A percentile compares a stretch with the other conserved stretches of the same genome.
These are phyloP conservation scores for Pelargonium fulgidum DNA, from an alignment of 441 rosid genomes.

Conservation along the genomic window DNA sequence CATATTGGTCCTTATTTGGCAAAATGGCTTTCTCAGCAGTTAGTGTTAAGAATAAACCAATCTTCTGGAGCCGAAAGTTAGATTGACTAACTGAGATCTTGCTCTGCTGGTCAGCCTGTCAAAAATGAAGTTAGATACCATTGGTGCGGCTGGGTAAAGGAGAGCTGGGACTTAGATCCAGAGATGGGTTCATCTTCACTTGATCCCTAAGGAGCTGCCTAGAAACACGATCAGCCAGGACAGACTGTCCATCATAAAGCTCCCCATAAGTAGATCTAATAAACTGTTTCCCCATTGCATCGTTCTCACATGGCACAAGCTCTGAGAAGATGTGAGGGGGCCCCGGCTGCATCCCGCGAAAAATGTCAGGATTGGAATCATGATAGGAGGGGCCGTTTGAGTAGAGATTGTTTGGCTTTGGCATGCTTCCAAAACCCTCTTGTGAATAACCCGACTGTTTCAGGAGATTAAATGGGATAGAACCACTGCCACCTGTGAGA, in stretches of 20 bases:
- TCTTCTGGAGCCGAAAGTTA: conserved; percentile 18
- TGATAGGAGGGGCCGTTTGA: conserved; percentile 35
- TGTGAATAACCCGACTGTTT: conserved; percentile 48
- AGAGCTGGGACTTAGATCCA: conserved; percentile 47
- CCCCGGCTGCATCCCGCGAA: conserved; percentile 46
- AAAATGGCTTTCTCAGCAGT: conserved; percentile 23
- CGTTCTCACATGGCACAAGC: conserved; percentile 34
- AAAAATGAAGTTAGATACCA: too few relatives aligned
- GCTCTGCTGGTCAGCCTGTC: too few relatives aligned
- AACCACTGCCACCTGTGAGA: conserved; percentile 51
- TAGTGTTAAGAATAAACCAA: conserved; percentile 21
- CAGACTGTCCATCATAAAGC: conserved; percentile 44
- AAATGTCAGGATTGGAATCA: conserved; percentile 40
- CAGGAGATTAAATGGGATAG: conserved; percentile 46
- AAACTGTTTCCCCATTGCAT: conserved; percentile 39
- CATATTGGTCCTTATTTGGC: conserved; percentile 21
- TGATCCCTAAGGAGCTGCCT: conserved; percentile 50
- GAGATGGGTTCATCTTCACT: conserved; percentile 34
- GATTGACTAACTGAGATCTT: too few relatives aligned
- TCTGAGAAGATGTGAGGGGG: conserved; percentile 41
- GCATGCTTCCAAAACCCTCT: conserved; percentile 46
- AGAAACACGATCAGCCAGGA: conserved; percentile 59
- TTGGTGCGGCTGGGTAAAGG: conserved; percentile 33
- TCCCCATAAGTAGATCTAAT: conserved; percentile 36
- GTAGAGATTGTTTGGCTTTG: conserved; percentile 35